A percentile compares a stretch with the other conserved stretches of the same genome.
These are phyloP conservation scores for Suillus ampliporus DNA, from an alignment of 768 basidiomycete species.

Conservation along the genomic window DNA sequence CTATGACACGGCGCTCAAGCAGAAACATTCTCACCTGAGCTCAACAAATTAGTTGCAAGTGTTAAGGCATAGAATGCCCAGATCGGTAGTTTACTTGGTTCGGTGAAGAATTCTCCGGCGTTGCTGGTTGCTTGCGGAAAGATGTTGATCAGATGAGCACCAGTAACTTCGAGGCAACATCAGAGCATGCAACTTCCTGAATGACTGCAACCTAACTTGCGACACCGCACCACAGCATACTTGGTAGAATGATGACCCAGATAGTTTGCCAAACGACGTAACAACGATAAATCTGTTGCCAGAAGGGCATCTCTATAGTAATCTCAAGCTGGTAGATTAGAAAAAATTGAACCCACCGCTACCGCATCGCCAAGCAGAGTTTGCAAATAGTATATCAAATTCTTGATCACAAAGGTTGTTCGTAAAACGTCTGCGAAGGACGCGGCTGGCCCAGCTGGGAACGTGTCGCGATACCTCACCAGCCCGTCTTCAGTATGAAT, in stretches of 20 bases:
- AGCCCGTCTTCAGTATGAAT: conserved; percentile 23
- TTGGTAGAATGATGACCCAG: conserved; percentile 15
- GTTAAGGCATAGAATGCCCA: conserved; percentile 7
- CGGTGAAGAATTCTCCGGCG: not conserved
- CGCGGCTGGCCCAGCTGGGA: conserved; percentile 26
- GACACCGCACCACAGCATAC: conserved; percentile 13
- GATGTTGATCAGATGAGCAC: conserved; percentile 1
- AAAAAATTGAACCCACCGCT: conserved; percentile 6
- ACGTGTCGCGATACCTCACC: conserved; percentile 21
- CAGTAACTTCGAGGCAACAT: not conserved
- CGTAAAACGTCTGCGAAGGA: conserved; percentile 28
- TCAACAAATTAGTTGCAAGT: conserved; percentile 12
- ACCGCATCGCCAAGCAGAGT: conserved; percentile 13
- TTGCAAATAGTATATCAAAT: conserved; percentile 22
- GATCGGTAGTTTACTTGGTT: conserved; percentile 2
- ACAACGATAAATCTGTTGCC: conserved; percentile 20
- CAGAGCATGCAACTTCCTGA: not conserved
- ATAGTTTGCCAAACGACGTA: conserved; percentile 19
- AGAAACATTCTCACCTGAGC: conserved; percentile 9
- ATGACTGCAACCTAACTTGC: conserved; percentile 5
- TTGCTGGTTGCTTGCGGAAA: conserved; percentile 6
- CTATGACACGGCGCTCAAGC: not conserved
- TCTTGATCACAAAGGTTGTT: conserved; percentile 31
- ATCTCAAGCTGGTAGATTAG: not conserved
- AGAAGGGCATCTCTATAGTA: not conserved